These are phyloP conservation scores for Globisporangium cederbergense DNA, from an alignment of 352 stramenopile species.

Conservation along the genomic window DNA sequence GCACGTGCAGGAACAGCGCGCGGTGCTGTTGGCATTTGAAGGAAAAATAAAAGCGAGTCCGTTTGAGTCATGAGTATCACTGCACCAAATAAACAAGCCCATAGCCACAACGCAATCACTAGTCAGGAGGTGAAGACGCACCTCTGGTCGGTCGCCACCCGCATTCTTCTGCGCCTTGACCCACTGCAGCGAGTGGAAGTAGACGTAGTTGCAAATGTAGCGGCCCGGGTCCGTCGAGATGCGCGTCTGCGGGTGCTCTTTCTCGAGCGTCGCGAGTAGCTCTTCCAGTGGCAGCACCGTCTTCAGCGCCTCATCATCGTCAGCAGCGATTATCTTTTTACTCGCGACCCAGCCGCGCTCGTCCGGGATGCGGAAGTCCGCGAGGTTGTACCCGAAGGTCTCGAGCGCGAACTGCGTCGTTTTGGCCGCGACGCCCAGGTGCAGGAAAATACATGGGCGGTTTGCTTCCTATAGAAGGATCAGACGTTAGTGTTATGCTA, in stretches of 20 bases:
- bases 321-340: conserved; percentile 44
- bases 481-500: not conserved
- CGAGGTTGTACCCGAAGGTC: conserved; percentile 73
- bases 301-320: conserved; percentile 38
- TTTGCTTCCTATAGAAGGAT: conserved; percentile 31
- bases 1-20: conserved; percentile 78
- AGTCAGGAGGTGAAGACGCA: not conserved
- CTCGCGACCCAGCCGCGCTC: conserved; percentile 64
- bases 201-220: conserved; percentile 88
- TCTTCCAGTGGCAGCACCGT: conserved; percentile 61
- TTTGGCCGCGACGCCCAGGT: conserved; percentile 62
- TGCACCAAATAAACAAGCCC: not conserved
- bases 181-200: conserved; percentile 77
- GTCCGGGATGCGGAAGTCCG: conserved; percentile 79
- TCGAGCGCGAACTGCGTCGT: conserved; percentile 54
- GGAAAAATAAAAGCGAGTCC: not conserved
- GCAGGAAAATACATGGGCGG: conserved; percentile 60
- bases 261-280: conserved; percentile 37
- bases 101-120: not conserved
- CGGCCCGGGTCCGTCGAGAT: conserved; percentile 74
- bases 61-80: not conserved
- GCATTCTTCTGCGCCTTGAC: conserved; percentile 37
- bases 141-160: conserved; percentile 26
- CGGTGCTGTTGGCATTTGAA: conserved; percentile 31
- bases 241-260: conserved; percentile 25